These are phyloP conservation scores for Trichomonas gallinae DNA, from an alignment of 208 protist species.

Conservation along the genomic window DNA sequence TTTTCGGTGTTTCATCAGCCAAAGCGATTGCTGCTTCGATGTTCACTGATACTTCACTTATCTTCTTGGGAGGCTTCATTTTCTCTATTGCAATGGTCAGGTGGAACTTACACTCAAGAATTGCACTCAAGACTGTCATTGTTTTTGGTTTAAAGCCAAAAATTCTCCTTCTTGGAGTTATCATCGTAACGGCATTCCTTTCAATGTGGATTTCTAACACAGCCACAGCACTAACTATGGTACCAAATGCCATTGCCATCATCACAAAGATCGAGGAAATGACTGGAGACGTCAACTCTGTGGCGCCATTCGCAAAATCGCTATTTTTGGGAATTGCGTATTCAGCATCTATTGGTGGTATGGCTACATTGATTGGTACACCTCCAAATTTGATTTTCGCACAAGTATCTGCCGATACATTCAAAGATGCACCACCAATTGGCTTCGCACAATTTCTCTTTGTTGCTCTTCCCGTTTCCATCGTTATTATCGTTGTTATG, in stretches of 20 bases:
- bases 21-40: neutral
- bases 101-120: slow-evolving; percentile 28
- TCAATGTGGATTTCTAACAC: slow-evolving; percentile 40
- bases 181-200: slow-evolving; percentile 26
- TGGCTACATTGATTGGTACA: slow-evolving; percentile 35
- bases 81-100: slow-evolving; percentile 30
- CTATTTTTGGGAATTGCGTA: neutral
- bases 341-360: slow-evolving; percentile 29
- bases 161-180: slow-evolving; percentile 33
- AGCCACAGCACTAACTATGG: slow-evolving; percentile 24
- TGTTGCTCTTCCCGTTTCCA: neutral
- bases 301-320: neutral
- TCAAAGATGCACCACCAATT: neutral
- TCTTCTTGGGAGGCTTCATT: slow-evolving; percentile 38
- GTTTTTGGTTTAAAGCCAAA: slow-evolving; percentile 19
- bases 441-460: slow-evolving; percentile 17
- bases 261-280: neutral
- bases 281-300: neutral
- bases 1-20: slow-evolving; percentile 21
- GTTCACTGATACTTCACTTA: slow-evolving; percentile 31
- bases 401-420: neutral
- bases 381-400: slow-evolving; percentile 35
- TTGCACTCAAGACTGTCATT: slow-evolving; percentile 24
- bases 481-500: neutral
- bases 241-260: neutral